Evolutionary conservation across 1,284 basidiomycete species (phyloP), one percentile per base, ranked within the genome.

Genomic region (Fistulina hepatica): DNA sequence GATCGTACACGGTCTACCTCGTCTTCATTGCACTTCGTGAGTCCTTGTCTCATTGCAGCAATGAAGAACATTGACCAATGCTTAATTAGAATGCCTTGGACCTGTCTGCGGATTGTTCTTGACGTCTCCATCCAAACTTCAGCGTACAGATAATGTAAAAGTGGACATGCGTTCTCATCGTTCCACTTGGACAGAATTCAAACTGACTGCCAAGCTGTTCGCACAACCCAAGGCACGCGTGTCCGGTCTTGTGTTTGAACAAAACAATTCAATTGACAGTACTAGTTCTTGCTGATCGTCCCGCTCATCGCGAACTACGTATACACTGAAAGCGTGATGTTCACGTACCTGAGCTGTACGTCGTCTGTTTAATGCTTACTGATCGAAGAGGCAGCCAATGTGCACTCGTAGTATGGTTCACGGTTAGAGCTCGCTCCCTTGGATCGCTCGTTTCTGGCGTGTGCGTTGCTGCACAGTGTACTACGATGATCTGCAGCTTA

Each of bases 401-500:
- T 15, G 3, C 25, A 21, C 7, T 13, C 21, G 15, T 24, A 32
- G 30, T 47, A 12, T 47, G 41, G 43, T 47, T 45, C 39, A 31
- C 40, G 1, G 46, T 47, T 11, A 37, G 46, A 4, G 37, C 46
- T n/a, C 41, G 46, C 13, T 37, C 46, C 3, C 33, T 47, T 6
- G 46, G 46, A 23, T 47, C 46, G 8, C 45, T 47, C 36, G n/a
- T 47, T 6, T 45, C 43, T 4, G 46, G 43, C 11, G 22, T 47
- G n/a, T n/a, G n/a, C n/a, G n/a, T n/a, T n/a, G n/a, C n/a, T n/a
- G n/a, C n/a, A n/a, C n/a, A n/a, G n/a, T n/a, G n/a, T n/a, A n/a
- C n/a, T n/a, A n/a, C n/a, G n/a, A n/a, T n/a, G n/a, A n/a, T n/a
- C n/a, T n/a, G n/a, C n/a, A n/a, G n/a, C n/a, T n/a, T n/a, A n/a